A percentile compares a stretch with the other conserved stretches of the same genome.
Conservation (phyloP, 208 protist species). For the Strigomonas culicis region DNA sequence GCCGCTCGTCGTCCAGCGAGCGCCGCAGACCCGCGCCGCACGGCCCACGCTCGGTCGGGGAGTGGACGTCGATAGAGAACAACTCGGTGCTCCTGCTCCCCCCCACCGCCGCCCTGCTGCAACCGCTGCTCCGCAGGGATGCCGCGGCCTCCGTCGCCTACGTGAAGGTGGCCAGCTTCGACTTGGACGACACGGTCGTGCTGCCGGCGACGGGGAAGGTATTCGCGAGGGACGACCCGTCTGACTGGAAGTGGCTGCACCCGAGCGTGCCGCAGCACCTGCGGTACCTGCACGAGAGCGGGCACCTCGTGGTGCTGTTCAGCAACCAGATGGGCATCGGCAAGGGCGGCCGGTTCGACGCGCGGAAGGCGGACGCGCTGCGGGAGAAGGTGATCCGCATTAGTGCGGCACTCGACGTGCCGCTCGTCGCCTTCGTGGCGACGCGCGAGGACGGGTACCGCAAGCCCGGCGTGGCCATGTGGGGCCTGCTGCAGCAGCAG, state of each 20-base stretch:
- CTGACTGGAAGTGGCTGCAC: constrained; percentile 66
- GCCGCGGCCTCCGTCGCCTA: background rate
- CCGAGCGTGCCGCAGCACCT: constrained; percentile 40
- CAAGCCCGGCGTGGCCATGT: constrained; percentile 90
- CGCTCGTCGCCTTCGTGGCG: constrained; percentile 74
- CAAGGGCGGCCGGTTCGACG: constrained; percentile 37
- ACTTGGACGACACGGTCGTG: constrained; percentile 78
- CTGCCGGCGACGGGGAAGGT: constrained; percentile 47
- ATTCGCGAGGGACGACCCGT: constrained; percentile 52
- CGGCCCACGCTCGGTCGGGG: background rate
- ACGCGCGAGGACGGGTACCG: constrained; percentile 70
- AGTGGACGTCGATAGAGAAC: constrained; percentile 30
- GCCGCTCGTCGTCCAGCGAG: constrained; percentile 1
- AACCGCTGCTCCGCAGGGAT: background rate
- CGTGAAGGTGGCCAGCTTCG: constrained; percentile 67
- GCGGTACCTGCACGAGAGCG: constrained; percentile 37
- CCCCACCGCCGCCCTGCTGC: constrained; percentile 10
- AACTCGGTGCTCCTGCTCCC: constrained; percentile 28
- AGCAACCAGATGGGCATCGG: constrained; percentile 92
- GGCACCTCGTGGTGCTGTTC: constrained; percentile 87
- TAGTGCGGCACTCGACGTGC: constrained; percentile 37
- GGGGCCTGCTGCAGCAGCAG: constrained; percentile 62
- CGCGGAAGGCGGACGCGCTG: constrained; percentile 47
- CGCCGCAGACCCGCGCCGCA: background rate
- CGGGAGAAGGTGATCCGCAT: constrained; percentile 44